phyloP scores from a whole-genome alignment of 148 eudicot genomes.

The Pouteria glomerata region DNA sequence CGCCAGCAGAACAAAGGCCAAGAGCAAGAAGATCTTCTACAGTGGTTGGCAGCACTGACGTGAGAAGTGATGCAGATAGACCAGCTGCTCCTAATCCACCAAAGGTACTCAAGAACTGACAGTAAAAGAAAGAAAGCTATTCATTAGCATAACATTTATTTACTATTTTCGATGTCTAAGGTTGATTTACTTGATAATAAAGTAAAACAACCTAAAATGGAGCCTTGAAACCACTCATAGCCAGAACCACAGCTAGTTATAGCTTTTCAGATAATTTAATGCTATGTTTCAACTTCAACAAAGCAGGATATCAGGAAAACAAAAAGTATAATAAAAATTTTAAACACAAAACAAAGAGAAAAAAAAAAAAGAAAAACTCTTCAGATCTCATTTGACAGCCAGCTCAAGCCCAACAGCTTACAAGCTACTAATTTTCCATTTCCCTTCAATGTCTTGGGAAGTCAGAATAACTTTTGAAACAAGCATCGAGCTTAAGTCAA shows the following conservation, averaged over 20 bases:
- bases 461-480: too few relatives aligned
- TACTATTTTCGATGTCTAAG: background rate
- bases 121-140: conserved; percentile 6
- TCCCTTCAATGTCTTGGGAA: background rate
- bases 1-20: conserved; percentile 97
- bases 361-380: background rate
- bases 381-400: background rate
- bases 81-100: conserved; percentile 97
- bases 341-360: too few relatives aligned
- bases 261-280: background rate
- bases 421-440: background rate
- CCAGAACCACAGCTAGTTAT: background rate
- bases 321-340: too few relatives aligned
- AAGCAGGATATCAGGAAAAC: background rate
- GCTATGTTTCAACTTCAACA: background rate
- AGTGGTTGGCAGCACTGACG: conserved; percentile 87
- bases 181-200: background rate
- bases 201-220: background rate
- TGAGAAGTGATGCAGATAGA: conserved; percentile 90
- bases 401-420: background rate
- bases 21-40: conserved; percentile 97
- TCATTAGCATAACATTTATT: background rate
- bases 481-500: background rate
- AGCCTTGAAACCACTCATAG: background rate
- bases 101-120: conserved; percentile 85